Conservation (phyloP, 148 eudicot species). For the Amaranthus hypochondriacus region DNA sequence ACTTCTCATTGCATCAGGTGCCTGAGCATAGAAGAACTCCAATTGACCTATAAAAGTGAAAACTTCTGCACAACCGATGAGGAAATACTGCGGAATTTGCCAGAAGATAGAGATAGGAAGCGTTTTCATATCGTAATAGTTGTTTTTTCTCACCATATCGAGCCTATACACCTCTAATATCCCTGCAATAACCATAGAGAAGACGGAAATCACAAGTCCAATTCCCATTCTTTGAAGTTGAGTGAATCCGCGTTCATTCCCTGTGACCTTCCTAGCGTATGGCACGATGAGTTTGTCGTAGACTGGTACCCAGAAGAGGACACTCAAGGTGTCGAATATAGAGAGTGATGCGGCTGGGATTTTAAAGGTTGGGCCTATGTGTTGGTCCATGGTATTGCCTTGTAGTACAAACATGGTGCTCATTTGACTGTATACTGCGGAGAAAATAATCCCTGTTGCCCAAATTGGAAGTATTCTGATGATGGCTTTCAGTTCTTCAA, state of each 20-base stretch:
- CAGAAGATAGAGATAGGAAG: slow-evolving; percentile 59
- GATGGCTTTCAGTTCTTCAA: slow-evolving; percentile 57
- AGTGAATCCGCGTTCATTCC: slow-evolving; percentile 47
- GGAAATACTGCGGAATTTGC: slow-evolving; percentile 64
- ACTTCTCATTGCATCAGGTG: slow-evolving; percentile 73
- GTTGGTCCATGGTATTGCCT: slow-evolving; percentile 59
- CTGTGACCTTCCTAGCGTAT: slow-evolving; percentile 36
- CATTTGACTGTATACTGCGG: slow-evolving; percentile 53
- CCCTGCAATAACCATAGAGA: slow-evolving; percentile 52
- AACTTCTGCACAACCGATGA: slow-evolving; percentile 63
- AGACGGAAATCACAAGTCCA: slow-evolving; percentile 43
- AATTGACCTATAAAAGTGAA: slow-evolving; percentile 54
- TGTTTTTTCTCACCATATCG: slow-evolving; percentile 33
- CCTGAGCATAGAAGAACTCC: slow-evolving; percentile 70
- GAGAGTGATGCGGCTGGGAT: slow-evolving; percentile 63
- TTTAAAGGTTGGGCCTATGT: slow-evolving; percentile 42
- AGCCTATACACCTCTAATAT: slow-evolving; percentile 43
- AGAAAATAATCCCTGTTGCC: slow-evolving; percentile 59
- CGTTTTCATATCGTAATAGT: slow-evolving; percentile 33
- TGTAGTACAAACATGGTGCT: slow-evolving; percentile 63
- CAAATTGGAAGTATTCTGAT: slow-evolving; percentile 55
- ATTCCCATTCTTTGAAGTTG: slow-evolving; percentile 61
- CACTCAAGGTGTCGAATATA: slow-evolving; percentile 53
- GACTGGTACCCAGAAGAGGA: slow-evolving; percentile 51
- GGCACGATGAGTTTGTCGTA: slow-evolving; percentile 46